Conservation (phyloP, 805 yeast genomes). For the Candida saitoana region DNA sequence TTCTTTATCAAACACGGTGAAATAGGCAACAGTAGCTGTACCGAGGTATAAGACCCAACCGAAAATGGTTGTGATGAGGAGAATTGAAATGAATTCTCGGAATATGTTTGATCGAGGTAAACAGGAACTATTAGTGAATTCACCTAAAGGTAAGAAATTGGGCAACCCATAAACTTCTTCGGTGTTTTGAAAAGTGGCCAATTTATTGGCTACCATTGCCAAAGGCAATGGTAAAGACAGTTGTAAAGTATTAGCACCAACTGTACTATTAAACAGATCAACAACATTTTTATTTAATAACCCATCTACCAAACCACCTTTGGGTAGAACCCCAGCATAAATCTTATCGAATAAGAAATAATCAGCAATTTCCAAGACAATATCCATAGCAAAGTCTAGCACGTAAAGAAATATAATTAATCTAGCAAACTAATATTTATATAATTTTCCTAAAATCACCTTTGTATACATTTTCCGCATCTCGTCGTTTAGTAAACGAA, state of each 20-base stretch:
- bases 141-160: conserved; percentile 49
- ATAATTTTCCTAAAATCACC: too few relatives aligned
- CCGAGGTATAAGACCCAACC: conserved; percentile 80
- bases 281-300: conserved; percentile 6
- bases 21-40: conserved; percentile 74
- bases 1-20: conserved; percentile 77
- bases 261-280: background rate
- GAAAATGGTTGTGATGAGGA: conserved; percentile 67
- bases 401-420: too few relatives aligned
- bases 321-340: conserved; percentile 58
- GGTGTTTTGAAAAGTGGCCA: conserved; percentile 2
- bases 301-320: conserved; percentile 13
- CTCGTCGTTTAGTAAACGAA: conserved; percentile 1
- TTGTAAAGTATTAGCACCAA: background rate
- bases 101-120: conserved; percentile 67
- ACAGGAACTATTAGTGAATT: conserved; percentile 59
- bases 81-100: conserved; percentile 68
- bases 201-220: conserved; percentile 11
- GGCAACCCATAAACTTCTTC: conserved; percentile 62
- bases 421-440: too few relatives aligned
- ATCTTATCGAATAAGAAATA: conserved; percentile 66
- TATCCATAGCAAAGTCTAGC: conserved; percentile 62
- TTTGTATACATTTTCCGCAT: too few relatives aligned
- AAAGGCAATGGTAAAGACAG: conserved; percentile 11
- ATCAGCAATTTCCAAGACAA: conserved; percentile 79